A percentile compares a stretch with the other conserved stretches of the same genome.
phyloP scores from a whole-genome alignment of 2,329 filamentous ascomycete species.

The Penicillium polonicum region DNA sequence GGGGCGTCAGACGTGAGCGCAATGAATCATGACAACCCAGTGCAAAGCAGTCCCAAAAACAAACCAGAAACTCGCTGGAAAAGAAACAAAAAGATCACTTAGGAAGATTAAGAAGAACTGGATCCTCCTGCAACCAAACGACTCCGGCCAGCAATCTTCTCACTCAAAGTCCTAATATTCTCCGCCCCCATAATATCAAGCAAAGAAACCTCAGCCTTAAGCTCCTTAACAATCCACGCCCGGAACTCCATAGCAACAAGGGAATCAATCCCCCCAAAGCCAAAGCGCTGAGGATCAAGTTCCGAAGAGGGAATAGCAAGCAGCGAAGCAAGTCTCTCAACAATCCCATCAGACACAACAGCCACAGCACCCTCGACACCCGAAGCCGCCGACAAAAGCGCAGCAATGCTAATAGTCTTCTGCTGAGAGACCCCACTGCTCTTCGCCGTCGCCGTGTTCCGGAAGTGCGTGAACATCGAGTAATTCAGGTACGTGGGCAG shows the following conservation, averaged over 20 bases:
- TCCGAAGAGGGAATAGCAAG: slow-evolving; percentile 29
- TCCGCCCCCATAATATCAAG: slow-evolving; percentile 24
- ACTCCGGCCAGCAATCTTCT: slow-evolving; percentile 17
- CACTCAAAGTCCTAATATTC: slow-evolving; percentile 19
- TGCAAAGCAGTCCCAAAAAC: neutral
- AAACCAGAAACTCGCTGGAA: neutral
- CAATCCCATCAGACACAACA: slow-evolving; percentile 17
- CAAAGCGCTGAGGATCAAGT: slow-evolving; percentile 25
- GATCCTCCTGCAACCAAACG: neutral
- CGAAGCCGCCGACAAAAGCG: slow-evolving; percentile 6
- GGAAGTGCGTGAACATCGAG: slow-evolving; percentile 28
- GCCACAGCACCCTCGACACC: slow-evolving; percentile 6
- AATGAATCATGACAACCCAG: neutral
- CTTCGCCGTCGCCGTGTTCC: neutral
- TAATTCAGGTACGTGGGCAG: slow-evolving; percentile 26
- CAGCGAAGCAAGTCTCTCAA: slow-evolving; percentile 18
- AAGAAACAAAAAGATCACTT: neutral
- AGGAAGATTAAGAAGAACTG: neutral
- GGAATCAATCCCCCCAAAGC: slow-evolving; percentile 29
- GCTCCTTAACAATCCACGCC: slow-evolving; percentile 31
- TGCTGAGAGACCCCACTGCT: neutral
- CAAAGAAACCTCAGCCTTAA: slow-evolving; percentile 27
- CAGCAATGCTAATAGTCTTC: slow-evolving; percentile 10
- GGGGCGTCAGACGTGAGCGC: neutral
- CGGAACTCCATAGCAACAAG: slow-evolving; percentile 34